These are phyloP conservation scores for Friedmanniomyces simplex DNA, from an alignment of 495 filamentous ascomycete species.

Conservation along the genomic window DNA sequence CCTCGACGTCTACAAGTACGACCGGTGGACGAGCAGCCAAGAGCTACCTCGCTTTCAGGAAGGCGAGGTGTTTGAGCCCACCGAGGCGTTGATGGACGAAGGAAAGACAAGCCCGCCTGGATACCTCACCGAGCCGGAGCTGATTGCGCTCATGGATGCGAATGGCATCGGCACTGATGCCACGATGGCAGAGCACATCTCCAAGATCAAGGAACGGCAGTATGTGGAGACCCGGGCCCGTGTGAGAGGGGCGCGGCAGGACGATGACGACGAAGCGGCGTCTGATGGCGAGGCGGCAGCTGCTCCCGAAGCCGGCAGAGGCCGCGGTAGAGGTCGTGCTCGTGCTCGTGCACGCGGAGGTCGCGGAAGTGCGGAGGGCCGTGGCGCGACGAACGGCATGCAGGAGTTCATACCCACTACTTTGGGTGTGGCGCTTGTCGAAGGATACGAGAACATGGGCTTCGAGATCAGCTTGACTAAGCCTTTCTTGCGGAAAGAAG, in stretches of 20 bases:
- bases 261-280: constrained; percentile 29
- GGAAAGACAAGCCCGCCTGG: constrained; percentile 75
- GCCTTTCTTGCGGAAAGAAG: constrained; percentile 91
- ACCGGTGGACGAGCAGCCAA: constrained; percentile 84
- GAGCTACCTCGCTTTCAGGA: constrained; percentile 66
- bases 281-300: constrained; percentile 25
- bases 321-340: constrained; percentile 27
- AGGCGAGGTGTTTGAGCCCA: constrained; percentile 76
- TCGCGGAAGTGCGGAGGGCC: neutral
- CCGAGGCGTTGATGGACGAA: constrained; percentile 77
- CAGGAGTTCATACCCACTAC: constrained; percentile 85
- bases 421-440: constrained; percentile 78
- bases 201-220: constrained; percentile 79
- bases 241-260: constrained; percentile 29
- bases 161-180: constrained; percentile 98
- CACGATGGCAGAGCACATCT: constrained; percentile 97
- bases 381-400: constrained; percentile 40
- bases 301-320: constrained; percentile 17
- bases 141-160: constrained; percentile 97
- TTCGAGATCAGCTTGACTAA: constrained; percentile 87
- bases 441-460: constrained; percentile 86
- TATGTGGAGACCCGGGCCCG: constrained; percentile 65
- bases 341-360: constrained; percentile 38
- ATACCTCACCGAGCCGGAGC: constrained; percentile 87
- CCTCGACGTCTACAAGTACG: constrained; percentile 90